Evolutionary conservation across 768 basidiomycete species (phyloP).

Genomic region (Cystoderma amianthinum): DNA sequence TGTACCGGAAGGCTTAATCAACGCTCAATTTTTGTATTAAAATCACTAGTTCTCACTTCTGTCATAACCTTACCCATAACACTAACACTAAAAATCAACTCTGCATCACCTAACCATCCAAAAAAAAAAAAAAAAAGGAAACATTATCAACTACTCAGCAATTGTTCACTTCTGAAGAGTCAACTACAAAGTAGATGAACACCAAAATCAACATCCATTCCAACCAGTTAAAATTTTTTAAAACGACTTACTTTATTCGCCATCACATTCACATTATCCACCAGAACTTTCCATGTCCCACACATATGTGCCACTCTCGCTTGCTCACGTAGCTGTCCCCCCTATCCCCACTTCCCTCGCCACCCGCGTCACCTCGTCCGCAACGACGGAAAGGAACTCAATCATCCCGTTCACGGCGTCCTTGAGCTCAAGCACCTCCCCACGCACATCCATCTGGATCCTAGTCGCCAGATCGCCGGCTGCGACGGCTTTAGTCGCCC

Average conservation of each 20-base stretch:
- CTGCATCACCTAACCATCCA: too few relatives aligned
- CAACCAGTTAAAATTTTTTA: neutral
- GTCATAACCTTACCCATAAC: too few relatives aligned
- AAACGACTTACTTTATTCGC: slow-evolving; percentile 62
- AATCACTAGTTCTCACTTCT: too few relatives aligned
- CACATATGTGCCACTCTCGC: slow-evolving; percentile 91
- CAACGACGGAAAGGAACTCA: slow-evolving; percentile 76
- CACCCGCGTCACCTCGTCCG: slow-evolving; percentile 76
- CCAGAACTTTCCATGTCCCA: slow-evolving; percentile 96
- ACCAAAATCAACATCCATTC: too few relatives aligned
- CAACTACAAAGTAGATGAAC: too few relatives aligned
- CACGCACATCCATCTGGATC: slow-evolving; percentile 86
- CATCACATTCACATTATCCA: slow-evolving; percentile 95
- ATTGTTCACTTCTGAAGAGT: slow-evolving; percentile 93
- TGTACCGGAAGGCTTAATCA: too few relatives aligned
- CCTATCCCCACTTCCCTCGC: slow-evolving; percentile 97
- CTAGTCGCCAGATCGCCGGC: slow-evolving; percentile 89
- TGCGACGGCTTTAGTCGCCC: slow-evolving; percentile 94
- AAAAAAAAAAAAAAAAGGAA: too few relatives aligned
- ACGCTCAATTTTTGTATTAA: too few relatives aligned
- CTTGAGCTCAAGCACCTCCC: slow-evolving; percentile 87
- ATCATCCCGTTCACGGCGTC: slow-evolving; percentile 97
- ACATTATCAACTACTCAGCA: too few relatives aligned
- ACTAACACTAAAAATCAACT: too few relatives aligned
- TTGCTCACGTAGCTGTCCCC: slow-evolving; percentile 88